These are phyloP conservation scores for Penicillium sp. DNA, from an alignment of 2,329 filamentous ascomycete species.

Conservation along the genomic window DNA sequence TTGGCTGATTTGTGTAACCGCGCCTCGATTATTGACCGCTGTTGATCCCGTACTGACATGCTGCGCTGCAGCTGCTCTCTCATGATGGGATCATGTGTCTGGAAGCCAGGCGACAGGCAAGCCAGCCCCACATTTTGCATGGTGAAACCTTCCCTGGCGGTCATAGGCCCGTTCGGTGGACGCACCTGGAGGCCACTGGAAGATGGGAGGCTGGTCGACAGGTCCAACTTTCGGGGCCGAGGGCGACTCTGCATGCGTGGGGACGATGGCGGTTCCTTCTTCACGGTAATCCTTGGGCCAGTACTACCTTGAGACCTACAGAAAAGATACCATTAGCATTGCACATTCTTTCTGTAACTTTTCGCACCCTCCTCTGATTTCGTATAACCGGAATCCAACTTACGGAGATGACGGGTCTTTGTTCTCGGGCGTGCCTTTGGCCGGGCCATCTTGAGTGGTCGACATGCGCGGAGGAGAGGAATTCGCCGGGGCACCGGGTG, in stretches of 20 bases:
- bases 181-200: slow-evolving; percentile 65
- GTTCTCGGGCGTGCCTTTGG: slow-evolving; percentile 45
- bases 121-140: slow-evolving; percentile 94
- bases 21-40: slow-evolving; percentile 92
- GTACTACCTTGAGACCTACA: slow-evolving; percentile 52
- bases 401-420: slow-evolving; percentile 54
- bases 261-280: slow-evolving; percentile 88
- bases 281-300: slow-evolving; percentile 84
- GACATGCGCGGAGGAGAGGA: slow-evolving; percentile 43
- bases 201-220: slow-evolving; percentile 51
- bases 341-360: background rate
- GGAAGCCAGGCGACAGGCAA: slow-evolving; percentile 92
- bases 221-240: slow-evolving; percentile 54
- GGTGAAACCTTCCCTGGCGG: slow-evolving; percentile 76
- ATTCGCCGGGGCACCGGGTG: slow-evolving; percentile 38
- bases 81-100: slow-evolving; percentile 96
- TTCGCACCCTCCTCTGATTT: background rate
- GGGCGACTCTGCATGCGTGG: slow-evolving; percentile 69
- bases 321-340: slow-evolving; percentile 11
- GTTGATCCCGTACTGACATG: slow-evolving; percentile 89
- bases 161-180: slow-evolving; percentile 71
- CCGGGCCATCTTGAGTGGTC: slow-evolving; percentile 43
- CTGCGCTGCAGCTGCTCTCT: slow-evolving; percentile 94
- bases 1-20: slow-evolving; percentile 87
- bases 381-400: slow-evolving; percentile 40